Percentiles rank a stretch among this genome's conserved stretches.
These are phyloP conservation scores for Ogataea glucozyma DNA, from an alignment of 805 yeast genomes.

Conservation along the genomic window DNA sequence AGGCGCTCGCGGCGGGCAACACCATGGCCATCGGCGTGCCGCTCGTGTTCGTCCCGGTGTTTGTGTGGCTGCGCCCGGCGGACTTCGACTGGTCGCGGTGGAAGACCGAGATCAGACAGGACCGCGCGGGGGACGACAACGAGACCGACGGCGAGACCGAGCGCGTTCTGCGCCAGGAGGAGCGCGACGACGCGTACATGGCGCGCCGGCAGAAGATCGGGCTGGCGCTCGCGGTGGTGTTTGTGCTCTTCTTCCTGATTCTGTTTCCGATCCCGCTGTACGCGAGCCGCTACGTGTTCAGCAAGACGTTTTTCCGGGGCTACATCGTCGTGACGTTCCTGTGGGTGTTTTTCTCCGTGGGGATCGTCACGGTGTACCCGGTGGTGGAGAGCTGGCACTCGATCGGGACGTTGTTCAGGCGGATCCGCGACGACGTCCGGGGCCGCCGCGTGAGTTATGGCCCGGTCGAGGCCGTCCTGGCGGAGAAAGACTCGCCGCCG, in stretches of 20 bases:
- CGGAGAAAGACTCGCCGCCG: too few species aligned
- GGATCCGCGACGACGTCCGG: constrained; percentile 1
- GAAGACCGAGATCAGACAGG: constrained; percentile 41
- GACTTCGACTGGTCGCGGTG: constrained; percentile 52
- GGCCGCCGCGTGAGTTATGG: too few species aligned
- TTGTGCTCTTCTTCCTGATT: constrained; percentile 33
- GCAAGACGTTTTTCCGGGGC: constrained; percentile 39
- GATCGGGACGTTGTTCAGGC: constrained; percentile 12
- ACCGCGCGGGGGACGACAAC: too few species aligned
- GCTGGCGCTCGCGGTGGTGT: constrained; percentile 27
- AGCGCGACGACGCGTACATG: constrained; percentile 26
- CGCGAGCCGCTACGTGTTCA: constrained; percentile 41
- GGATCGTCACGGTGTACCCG: constrained; percentile 48
- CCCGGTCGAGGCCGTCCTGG: too few species aligned
- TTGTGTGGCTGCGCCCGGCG: constrained; percentile 47
- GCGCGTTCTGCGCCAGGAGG: constrained; percentile 26
- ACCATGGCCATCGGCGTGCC: constrained; percentile 56
- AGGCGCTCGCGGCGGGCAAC: constrained; percentile 57
- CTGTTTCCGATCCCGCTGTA: constrained; percentile 43
- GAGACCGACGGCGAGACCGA: too few species aligned
- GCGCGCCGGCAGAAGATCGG: constrained; percentile 32
- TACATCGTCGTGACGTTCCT: constrained; percentile 40
- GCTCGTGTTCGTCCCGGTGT: constrained; percentile 43
- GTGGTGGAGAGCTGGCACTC: constrained; percentile 42
- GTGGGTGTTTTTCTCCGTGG: constrained; percentile 41